Evolutionary conservation across 2,329 filamentous ascomycete species (phyloP), one percentile per base, ranked within the genome.

Genomic region (Neofusicoccum ribis): DNA sequence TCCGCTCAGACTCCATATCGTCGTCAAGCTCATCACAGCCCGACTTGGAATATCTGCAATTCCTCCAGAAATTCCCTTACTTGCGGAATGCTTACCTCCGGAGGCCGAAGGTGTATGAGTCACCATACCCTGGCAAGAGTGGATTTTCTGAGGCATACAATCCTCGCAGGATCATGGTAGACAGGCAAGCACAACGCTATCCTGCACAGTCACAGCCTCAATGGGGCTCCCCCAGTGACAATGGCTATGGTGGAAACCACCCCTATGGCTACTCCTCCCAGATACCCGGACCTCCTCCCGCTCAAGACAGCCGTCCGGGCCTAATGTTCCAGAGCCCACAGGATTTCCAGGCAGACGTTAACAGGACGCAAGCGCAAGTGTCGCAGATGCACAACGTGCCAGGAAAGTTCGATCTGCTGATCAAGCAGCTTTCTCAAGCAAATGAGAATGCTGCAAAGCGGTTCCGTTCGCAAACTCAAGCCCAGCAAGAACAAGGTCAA

Each of bases 11-110:
- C 27, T 62, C 59, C 2, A 43, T 51, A 41, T 50, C 44, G 3
- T 64, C 61, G 15, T 20, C 51, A 8, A 50, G 44, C 44, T 58
- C 63, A 6, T 23, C 17, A 12, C 52, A 58, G 23, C 20, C 63
- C 9, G 63, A 65, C 37, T n/a, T 65, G 36, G 63, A 78, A 64
- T 82, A 81, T 67, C 68, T 82, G 68, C 71, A 74, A 69, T 78
- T 81, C 67, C 69, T 82, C 47, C 74, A 76, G 69, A 76, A 79
- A 65, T 82, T 81, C 67, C 80, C 80, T 11, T 82, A 82, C 68
- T 73, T 82, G 39, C 75, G 75, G 65, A 81, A 81, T 67, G 77
- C 78, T 63, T 81, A 78, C 70, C 76, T 79, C 58, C 74, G 80
- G 66, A 74, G 78, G 71, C 76, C 77, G 68, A 78, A 79, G 71